These are phyloP conservation scores for Asterochloris sp. DNA, from an alignment of 139 green algal genomes.

Conservation along the genomic window DNA sequence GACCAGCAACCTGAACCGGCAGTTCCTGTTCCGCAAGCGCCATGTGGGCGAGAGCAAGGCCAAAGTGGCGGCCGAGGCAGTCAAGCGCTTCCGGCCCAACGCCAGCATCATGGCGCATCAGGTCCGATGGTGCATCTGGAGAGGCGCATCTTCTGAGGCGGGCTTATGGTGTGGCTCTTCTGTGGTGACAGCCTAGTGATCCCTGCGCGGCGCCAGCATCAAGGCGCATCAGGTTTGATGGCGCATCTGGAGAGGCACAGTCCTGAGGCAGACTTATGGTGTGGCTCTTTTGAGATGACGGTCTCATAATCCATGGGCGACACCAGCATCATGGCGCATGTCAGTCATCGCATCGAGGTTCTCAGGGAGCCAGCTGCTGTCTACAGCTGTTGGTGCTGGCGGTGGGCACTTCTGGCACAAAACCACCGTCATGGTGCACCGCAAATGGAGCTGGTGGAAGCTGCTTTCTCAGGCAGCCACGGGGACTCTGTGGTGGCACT, in stretches of 20 bases:
- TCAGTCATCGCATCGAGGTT: too few relatives aligned
- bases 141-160: not conserved
- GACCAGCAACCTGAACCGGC: constrained; percentile 96
- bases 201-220: not conserved
- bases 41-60: constrained; percentile 96
- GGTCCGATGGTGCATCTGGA: not conserved
- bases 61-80: constrained; percentile 76
- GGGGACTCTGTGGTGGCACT: too few relatives aligned
- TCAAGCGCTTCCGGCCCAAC: constrained; percentile 52
- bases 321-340: not conserved
- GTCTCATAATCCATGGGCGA: too few relatives aligned
- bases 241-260: not conserved
- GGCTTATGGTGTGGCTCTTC: not conserved
- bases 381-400: too few relatives aligned
- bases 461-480: too few relatives aligned
- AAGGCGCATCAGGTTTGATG: constrained; percentile 55
- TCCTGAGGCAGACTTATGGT: not conserved
- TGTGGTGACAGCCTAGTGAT: not conserved
- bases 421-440: too few relatives aligned
- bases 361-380: too few relatives aligned
- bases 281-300: not conserved
- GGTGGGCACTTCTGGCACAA: too few relatives aligned
- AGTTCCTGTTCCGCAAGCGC: constrained; percentile 95
- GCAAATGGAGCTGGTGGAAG: too few relatives aligned
- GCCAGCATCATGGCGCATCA: constrained; percentile 74